phyloP scores from a whole-genome alignment of 805 yeast genomes.

The Kluyveromyces lactis region DNA sequence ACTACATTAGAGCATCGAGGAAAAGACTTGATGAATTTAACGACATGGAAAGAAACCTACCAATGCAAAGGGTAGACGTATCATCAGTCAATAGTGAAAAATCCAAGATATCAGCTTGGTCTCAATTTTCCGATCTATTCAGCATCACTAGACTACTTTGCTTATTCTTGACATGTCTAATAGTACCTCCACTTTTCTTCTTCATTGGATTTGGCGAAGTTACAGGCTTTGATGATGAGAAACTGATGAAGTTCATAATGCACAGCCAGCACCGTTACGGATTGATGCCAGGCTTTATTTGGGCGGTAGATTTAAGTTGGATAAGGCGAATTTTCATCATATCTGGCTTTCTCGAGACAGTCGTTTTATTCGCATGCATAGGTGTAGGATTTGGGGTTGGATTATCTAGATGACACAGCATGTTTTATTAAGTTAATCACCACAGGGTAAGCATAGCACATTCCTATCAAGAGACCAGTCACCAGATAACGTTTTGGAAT shows the following conservation, averaged over 20 bases:
- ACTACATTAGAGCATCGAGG: conserved; percentile 1
- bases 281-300: conserved; percentile 22
- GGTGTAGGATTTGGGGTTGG: conserved; percentile 43
- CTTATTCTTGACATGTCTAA: conserved; percentile 13
- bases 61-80: conserved; percentile 16
- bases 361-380: conserved; percentile 32
- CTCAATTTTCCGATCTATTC: conserved; percentile 16
- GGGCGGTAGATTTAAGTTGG: conserved; percentile 26
- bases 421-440: too few species aligned
- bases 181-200: conserved; percentile 25
- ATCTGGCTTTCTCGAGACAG: conserved; percentile 24
- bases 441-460: too few species aligned
- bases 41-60: conserved; percentile 7
- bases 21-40: not conserved
- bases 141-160: conserved; percentile 15
- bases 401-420: conserved; percentile 10
- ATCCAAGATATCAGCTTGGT: conserved; percentile 9
- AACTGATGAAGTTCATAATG: conserved; percentile 21
- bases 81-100: conserved; percentile 19
- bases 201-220: conserved; percentile 20
- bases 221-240: conserved; percentile 17
- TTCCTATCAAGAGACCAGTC: too few species aligned
- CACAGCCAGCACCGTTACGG: conserved; percentile 18
- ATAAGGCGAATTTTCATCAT: conserved; percentile 23
- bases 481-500: too few species aligned